Conservation (phyloP, 306 rosid genomes). For the Abrus pulchellus region DNA sequence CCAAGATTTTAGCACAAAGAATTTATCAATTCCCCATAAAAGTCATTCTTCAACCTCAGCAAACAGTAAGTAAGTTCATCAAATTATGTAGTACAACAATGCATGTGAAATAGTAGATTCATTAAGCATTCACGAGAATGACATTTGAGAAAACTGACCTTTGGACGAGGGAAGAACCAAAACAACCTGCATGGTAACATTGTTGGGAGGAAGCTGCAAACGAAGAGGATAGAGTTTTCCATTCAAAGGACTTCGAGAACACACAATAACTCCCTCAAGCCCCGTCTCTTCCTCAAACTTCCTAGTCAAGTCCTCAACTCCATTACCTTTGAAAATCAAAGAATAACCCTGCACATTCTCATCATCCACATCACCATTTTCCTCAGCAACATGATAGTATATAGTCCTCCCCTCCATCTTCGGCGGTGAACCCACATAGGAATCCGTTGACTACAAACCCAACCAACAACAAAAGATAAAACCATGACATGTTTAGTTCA, state of each 20-base stretch:
- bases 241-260: constrained; percentile 86
- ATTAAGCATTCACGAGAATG: background rate
- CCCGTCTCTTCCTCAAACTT: constrained; percentile 85
- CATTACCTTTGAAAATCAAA: constrained; percentile 76
- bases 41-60: background rate
- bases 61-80: background rate
- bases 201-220: constrained; percentile 97
- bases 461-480: background rate
- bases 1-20: constrained; percentile 8
- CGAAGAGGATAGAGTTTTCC: constrained; percentile 89
- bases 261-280: constrained; percentile 74
- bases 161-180: constrained; percentile 69
- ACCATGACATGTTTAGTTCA: too few species aligned
- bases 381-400: constrained; percentile 86
- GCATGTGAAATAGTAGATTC: background rate
- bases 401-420: constrained; percentile 82
- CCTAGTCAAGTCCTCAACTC: constrained; percentile 75
- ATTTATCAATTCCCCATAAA: background rate
- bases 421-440: constrained; percentile 61
- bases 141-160: constrained; percentile 58
- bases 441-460: constrained; percentile 71
- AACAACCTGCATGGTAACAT: constrained; percentile 78
- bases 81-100: background rate
- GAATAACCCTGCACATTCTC: constrained; percentile 67
- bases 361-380: constrained; percentile 83